Base-by-base conservation (phyloP, 129 eudicot genomes). In the Silybum marianum region DNA sequence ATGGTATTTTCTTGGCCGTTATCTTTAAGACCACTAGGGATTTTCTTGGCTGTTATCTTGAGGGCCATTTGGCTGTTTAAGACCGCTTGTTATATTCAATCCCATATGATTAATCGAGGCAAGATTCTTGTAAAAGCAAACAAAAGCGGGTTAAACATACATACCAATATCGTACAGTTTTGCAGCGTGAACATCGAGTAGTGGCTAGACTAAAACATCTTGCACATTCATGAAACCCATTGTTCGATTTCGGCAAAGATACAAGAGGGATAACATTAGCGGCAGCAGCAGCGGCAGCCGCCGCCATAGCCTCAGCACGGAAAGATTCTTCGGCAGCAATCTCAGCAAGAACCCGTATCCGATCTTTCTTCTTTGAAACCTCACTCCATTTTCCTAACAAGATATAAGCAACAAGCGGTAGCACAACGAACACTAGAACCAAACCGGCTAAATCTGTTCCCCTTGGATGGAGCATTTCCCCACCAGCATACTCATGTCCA, bases 341-440 rank as follows among this genome's bases (percentile, higher is more conserved):
- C 18, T 88, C 77, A 62, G 93, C 90, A 30, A 92, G 87, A 66
- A 89, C 84, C 77, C 89, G 74, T 71, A 89, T 23, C 81, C 91
- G 85, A 70, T 86, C 94, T 81, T 88, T 94, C 88, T 79, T 92
- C 76, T 78, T 88, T 2, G 97, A 39, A 73, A 85, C 74, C 85
- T 94, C 97, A 85, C 92, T 92, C 94, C 98, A 94, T 92, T 86
- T 94, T 83, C 97, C 98, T 78, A 94, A 89, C 58, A 92, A 79
- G 75, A 94, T 79, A 77, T 94, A 94, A n/a, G 88, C 78, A 84
- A 92, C 84, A 48, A 94, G 81, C 75, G 98, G 98, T 67, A 94
- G 88, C 81, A 94, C 96, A 78, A 94, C 87, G 23, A 94, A 88
- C 90, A 92, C 87, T 85, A 94, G 42, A 88, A 94, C 85, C 58